phyloP scores from a whole-genome alignment of 345 rosid genomes.

The Gossypioides kirkii region DNA sequence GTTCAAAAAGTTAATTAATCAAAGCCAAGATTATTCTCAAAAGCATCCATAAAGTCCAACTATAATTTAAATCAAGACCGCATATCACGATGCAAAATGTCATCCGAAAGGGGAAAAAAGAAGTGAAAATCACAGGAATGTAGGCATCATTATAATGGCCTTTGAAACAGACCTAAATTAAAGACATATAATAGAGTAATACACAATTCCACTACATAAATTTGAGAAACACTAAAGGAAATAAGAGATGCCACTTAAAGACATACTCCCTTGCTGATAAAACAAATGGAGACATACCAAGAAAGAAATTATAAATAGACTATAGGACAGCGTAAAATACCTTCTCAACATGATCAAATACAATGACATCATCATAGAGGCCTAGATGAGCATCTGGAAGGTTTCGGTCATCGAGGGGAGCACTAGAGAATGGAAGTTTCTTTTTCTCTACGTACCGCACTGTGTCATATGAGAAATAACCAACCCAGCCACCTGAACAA shows the following conservation, averaged over 20 bases:
- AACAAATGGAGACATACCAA: neutral
- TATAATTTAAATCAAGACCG: neutral
- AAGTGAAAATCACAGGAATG: neutral
- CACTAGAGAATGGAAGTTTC: constrained; percentile 65
- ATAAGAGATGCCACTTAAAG: neutral
- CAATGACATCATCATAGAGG: constrained; percentile 80
- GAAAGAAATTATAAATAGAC: neutral
- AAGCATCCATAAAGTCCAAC: neutral
- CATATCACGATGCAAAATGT: neutral
- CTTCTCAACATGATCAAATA: constrained; percentile 92
- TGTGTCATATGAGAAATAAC: constrained; percentile 91
- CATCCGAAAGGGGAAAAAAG: neutral
- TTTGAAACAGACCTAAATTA: neutral
- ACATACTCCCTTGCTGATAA: neutral
- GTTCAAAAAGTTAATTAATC: constrained; percentile 14
- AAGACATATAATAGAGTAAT: neutral
- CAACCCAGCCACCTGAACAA: constrained; percentile 92
- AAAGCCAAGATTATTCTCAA: neutral
- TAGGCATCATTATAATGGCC: neutral
- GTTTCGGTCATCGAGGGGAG: constrained; percentile 80
- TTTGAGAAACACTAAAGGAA: neutral
- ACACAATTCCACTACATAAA: neutral
- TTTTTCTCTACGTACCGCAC: constrained; percentile 86
- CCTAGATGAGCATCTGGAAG: constrained; percentile 94
- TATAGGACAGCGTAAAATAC: constrained; percentile 26